phyloP scores from a whole-genome alignment of 1,139 yeast species.

The Lodderomyces pseudojiufengensis region DNA sequence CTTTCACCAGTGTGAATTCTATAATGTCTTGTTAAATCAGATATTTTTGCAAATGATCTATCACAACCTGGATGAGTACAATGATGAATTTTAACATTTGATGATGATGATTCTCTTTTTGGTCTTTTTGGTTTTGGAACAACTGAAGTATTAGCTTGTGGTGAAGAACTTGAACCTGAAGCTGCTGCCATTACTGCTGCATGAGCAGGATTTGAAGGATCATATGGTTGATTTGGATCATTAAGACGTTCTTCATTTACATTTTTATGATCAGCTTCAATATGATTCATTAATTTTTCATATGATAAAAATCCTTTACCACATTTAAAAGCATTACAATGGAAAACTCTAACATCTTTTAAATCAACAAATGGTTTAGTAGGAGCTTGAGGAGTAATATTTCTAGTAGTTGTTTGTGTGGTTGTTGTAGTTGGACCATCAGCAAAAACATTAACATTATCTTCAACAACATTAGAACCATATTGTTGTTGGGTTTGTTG shows the following conservation, averaged over 20 bases:
- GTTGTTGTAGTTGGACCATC: not conserved
- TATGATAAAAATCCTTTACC: slow-evolving; percentile 15
- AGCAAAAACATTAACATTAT: slow-evolving; percentile 6
- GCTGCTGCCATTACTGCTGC: slow-evolving; percentile 2
- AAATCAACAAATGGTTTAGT: slow-evolving; percentile 6
- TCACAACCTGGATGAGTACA: slow-evolving; percentile 18
- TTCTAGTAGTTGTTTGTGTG: not conserved
- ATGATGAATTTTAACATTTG: slow-evolving; percentile 17
- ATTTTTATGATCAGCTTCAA: slow-evolving; percentile 10
- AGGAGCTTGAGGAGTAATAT: slow-evolving; percentile 4
- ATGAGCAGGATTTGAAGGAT: not conserved
- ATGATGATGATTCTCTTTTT: slow-evolving; percentile 2
- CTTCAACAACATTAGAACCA: slow-evolving; percentile 5
- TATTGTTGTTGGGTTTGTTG: slow-evolving; percentile 4
- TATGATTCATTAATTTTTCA: slow-evolving; percentile 13
- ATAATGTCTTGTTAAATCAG: slow-evolving; percentile 23
- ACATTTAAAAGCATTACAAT: slow-evolving; percentile 15
- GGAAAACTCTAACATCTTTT: slow-evolving; percentile 15
- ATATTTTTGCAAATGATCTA: slow-evolving; percentile 19
- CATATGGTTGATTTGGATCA: not conserved
- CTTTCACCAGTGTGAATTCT: slow-evolving; percentile 27
- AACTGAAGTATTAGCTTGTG: slow-evolving; percentile 14
- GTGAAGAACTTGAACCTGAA: slow-evolving; percentile 3
- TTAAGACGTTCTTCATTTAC: not conserved
- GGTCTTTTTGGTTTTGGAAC: not conserved